Evolutionary conservation across 805 yeast genomes (phyloP).

Genomic region (Candida insectalens): DNA sequence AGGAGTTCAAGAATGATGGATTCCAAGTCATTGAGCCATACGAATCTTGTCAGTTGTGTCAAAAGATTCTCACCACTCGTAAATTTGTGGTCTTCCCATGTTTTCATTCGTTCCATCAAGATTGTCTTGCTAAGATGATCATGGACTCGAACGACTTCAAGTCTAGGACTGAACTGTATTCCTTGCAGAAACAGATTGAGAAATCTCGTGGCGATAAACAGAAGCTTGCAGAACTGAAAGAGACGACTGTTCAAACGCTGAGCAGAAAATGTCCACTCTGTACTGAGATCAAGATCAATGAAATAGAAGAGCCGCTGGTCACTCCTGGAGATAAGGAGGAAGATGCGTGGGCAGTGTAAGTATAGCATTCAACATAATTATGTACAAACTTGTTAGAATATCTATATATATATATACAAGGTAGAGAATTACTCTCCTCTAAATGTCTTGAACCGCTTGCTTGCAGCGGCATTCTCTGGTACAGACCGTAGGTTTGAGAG

Average conservation of each 20-base stretch:
- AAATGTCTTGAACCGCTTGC: slow-evolving; percentile 13
- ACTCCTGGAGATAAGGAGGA: slow-evolving; percentile 29
- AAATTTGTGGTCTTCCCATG: slow-evolving; percentile 83
- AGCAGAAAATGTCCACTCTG: slow-evolving; percentile 66
- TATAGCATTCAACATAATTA: neutral
- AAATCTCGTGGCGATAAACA: slow-evolving; percentile 25
- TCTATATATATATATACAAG: neutral
- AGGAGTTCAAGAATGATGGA: slow-evolving; percentile 35
- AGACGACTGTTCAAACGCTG: slow-evolving; percentile 50
- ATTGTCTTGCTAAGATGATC: slow-evolving; percentile 63
- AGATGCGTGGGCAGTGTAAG: slow-evolving; percentile 39
- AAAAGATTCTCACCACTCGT: slow-evolving; percentile 57
- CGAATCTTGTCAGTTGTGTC: slow-evolving; percentile 69
- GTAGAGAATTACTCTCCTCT: neutral
- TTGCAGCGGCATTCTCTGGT: too few relatives aligned
- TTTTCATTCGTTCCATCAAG: slow-evolving; percentile 81
- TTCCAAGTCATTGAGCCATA: slow-evolving; percentile 73
- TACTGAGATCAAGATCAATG: slow-evolving; percentile 61
- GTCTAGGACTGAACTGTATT: slow-evolving; percentile 51
- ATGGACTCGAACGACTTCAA: slow-evolving; percentile 57
- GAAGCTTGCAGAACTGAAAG: slow-evolving; percentile 20
- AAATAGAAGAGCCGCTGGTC: slow-evolving; percentile 56
- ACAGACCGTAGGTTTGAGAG: slow-evolving; percentile 26
- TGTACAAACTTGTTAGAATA: neutral
- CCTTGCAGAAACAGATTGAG: slow-evolving; percentile 35